Evolutionary conservation across 768 basidiomycete genomes (phyloP), one percentile per base, ranked within the genome.

Genomic region (Neoboletus magnificus): DNA sequence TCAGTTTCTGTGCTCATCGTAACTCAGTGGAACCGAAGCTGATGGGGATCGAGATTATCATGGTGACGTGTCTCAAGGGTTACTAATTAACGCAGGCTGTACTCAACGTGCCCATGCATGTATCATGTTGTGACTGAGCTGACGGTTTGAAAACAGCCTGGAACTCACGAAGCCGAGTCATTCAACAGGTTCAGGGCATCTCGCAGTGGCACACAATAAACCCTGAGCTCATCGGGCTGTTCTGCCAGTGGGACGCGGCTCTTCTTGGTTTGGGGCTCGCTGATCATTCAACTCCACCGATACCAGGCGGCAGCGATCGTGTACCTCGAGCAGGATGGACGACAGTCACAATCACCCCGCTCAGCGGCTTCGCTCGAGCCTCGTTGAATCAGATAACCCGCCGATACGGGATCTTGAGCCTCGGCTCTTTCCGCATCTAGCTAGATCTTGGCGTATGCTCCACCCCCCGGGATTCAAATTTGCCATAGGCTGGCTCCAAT

Each of bases 301-400:
- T 25, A 30, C 22, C 18, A 22, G 27, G 23, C 35, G 39, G 29
- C 36, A 32, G 32, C 39, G 30, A 32, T 50, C 29, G 18, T 10
- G 29, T 8, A 22, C 20, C 36, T 37, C 18, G 36, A 37, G 36
- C 36, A 16, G 36, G n/a, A 27, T 36, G 30, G 25, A 18, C 33
- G 33, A n/a, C 18, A 20, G 25, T 46, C 43, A 20, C 25, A 2
- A 35, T 20, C 12, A 30, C 22, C 25, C 39, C 25, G 12, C 30
- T 29, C 29, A 5, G 10, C 6, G 23, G n/a, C 36, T 20, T 32
- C 16, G 40, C 22, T 46, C 22, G 8, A 7, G 56, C 61, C 61
- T 64, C 58, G 59, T 62, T 58, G 59, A 35, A 70, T 70, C 67
- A 62, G 68, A 70, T 69, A 63, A 59, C 43, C n/a, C 30, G 51